Evolutionary conservation across 2,329 filamentous ascomycete genomes (phyloP), one percentile per base, ranked within the genome.

Genomic region (Shiraia bambusicola): DNA sequence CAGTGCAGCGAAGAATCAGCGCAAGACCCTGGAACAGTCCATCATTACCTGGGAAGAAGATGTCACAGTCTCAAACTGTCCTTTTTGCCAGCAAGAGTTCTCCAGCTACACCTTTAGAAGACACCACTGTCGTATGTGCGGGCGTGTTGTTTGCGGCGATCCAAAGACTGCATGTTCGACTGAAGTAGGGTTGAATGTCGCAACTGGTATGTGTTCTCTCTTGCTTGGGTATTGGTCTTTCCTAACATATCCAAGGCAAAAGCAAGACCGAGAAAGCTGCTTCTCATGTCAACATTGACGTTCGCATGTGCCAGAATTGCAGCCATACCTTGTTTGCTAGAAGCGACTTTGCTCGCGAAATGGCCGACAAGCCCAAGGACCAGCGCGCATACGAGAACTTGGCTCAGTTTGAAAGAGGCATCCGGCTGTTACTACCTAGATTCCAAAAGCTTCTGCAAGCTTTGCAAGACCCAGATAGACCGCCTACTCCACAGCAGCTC

Each of bases 1-100:
- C 1, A 75, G 84, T 1, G 63, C 63, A 9, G 69, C 71, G 50
- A 89, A 83, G 61, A 88, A 86, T 49, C 81, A 86, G 35, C 80
- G 89, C 35, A 93, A 95, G 64, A 65, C 80, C 11, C 73, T 97
- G 4, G 93, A 98, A 65, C 93, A 98, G 63, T 90, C 87, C 0
- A 81, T 98, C 6, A 91, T 98, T 12, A 86, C 86, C 0, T 98
- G 93, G 93, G 88, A 98, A 67, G 91, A 97, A 37, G 93, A 98
- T 67, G 78, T 84, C 0, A 81, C 76, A 24, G 90, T 98, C 5
- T 49, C 76, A 2, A 83, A 84, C 50, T 98, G 93, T 63, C 93
- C 93, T 0, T 95, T 95, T 61, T 98, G 93, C 59, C 88, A 95
- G 62, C 93, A 98, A 59, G 89, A 95, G 42, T 98, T 98, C 67